These are phyloP conservation scores for Rubia balearica DNA, from an alignment of 305 asterid genomes.

Conservation along the genomic window DNA sequence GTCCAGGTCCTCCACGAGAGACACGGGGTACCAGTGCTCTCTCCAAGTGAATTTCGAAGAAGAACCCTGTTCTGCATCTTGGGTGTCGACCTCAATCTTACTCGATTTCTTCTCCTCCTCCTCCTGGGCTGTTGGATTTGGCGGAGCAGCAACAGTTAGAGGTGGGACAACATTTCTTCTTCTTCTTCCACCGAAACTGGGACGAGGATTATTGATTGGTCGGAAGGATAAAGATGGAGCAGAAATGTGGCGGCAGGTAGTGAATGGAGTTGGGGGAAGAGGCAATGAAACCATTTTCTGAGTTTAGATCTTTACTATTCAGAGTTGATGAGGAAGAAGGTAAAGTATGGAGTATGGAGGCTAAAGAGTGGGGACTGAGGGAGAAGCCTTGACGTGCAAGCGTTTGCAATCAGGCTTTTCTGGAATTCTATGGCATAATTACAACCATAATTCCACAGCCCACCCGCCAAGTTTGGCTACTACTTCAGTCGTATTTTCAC, in stretches of 20 bases:
- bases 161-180: constrained; percentile 25
- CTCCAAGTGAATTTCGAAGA: constrained; percentile 77
- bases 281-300: constrained; percentile 18
- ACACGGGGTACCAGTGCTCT: constrained; percentile 96
- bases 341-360: not conserved
- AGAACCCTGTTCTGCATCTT: constrained; percentile 43
- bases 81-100: constrained; percentile 25
- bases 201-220: constrained; percentile 8
- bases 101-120: constrained; percentile 18
- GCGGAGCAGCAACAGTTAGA: constrained; percentile 55
- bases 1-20: constrained; percentile 86
- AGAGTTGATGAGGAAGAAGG: not conserved
- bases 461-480: not conserved
- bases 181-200: constrained; percentile 5
- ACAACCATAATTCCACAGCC: not conserved
- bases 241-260: constrained; percentile 12
- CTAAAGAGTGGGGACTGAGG: constrained; percentile 13
- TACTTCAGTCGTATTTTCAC: not conserved
- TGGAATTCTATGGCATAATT: constrained; percentile 21
- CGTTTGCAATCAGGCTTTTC: constrained; percentile 19
- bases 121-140: constrained; percentile 35
- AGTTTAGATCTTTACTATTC: not conserved
- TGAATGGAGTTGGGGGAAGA: constrained; percentile 14
- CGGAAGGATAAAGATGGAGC: constrained; percentile 21
- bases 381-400: constrained; percentile 76